Percentiles rank a stretch among this genome's conserved stretches.
phyloP scores from a whole-genome alignment of 352 stramenopile species.

The Pythium dissotocum region DNA sequence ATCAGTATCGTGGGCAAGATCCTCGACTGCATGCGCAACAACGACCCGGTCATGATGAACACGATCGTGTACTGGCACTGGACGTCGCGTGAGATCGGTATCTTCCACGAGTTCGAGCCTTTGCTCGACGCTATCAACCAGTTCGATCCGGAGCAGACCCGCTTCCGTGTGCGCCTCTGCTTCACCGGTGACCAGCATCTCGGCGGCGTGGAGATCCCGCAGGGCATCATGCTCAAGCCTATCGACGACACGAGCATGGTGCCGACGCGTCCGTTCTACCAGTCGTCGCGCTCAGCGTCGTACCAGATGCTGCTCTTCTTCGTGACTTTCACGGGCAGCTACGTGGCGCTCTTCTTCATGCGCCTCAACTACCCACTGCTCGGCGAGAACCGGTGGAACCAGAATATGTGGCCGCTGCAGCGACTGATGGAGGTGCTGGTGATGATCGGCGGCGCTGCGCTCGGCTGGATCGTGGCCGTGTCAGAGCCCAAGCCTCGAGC shows the following conservation, averaged over 20 bases:
- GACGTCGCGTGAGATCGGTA: conserved; percentile 81
- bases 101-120: conserved; percentile 86
- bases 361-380: conserved; percentile 72
- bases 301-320: conserved; percentile 84
- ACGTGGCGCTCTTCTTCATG: conserved; percentile 70
- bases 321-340: conserved; percentile 74
- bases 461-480: conserved; percentile 65
- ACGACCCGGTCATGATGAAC: conserved; percentile 66
- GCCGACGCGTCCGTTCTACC: conserved; percentile 75
- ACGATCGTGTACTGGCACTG: conserved; percentile 85
- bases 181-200: conserved; percentile 84
- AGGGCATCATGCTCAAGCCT: conserved; percentile 73
- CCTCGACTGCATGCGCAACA: conserved; percentile 76
- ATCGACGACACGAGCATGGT: conserved; percentile 85
- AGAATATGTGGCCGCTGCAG: conserved; percentile 85
- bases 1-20: conserved; percentile 90
- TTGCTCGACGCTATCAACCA: conserved; percentile 76
- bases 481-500: conserved; percentile 66
- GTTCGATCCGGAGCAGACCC: conserved; percentile 64
- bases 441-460: conserved; percentile 58
- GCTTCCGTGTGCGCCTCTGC: conserved; percentile 73
- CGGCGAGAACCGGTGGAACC: conserved; percentile 53
- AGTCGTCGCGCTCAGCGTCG: conserved; percentile 60
- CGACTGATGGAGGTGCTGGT: conserved; percentile 74
- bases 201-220: conserved; percentile 68